A percentile compares a stretch with the other conserved stretches of the same genome.
These are phyloP conservation scores for Colletotrichum sp. DNA, from an alignment of 2,329 filamentous ascomycete genomes.

Conservation along the genomic window DNA sequence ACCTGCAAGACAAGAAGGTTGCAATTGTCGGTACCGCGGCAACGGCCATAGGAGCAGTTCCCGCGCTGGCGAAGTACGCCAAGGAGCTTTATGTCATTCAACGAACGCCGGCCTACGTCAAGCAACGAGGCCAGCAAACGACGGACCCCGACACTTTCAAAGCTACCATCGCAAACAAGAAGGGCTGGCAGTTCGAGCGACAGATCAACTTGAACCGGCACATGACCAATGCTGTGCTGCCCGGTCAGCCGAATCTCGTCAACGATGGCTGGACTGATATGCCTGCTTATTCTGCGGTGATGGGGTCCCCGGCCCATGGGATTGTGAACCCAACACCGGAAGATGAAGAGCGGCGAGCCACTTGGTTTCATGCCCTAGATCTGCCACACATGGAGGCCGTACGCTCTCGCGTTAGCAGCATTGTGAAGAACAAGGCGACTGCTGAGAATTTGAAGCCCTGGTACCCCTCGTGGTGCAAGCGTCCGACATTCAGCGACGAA, in stretches of 20 bases:
- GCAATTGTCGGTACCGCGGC: conserved; percentile 56
- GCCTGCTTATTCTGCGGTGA: conserved; percentile 40
- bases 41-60: conserved; percentile 49
- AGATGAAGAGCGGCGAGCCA: not conserved
- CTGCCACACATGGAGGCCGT: conserved; percentile 42
- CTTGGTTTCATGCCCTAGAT: conserved; percentile 22
- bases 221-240: conserved; percentile 40
- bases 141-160: conserved; percentile 48
- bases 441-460: conserved; percentile 61
- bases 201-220: conserved; percentile 46
- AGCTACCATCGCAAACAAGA: conserved; percentile 31
- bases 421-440: conserved; percentile 54
- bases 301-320: conserved; percentile 31
- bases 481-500: conserved; percentile 64
- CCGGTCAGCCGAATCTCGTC: conserved; percentile 41
- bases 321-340: conserved; percentile 40
- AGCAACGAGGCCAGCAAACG: conserved; percentile 37
- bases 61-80: conserved; percentile 49
- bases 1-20: conserved; percentile 49
- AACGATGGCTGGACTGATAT: conserved; percentile 53
- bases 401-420: conserved; percentile 48
- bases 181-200: conserved; percentile 52
- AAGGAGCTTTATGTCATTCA: conserved; percentile 60
- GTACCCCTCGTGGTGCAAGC: conserved; percentile 68
- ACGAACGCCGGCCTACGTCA: conserved; percentile 52